Evolutionary conservation across 352 stramenopile species (phyloP).

Genomic region (Pythium brachiatum): DNA sequence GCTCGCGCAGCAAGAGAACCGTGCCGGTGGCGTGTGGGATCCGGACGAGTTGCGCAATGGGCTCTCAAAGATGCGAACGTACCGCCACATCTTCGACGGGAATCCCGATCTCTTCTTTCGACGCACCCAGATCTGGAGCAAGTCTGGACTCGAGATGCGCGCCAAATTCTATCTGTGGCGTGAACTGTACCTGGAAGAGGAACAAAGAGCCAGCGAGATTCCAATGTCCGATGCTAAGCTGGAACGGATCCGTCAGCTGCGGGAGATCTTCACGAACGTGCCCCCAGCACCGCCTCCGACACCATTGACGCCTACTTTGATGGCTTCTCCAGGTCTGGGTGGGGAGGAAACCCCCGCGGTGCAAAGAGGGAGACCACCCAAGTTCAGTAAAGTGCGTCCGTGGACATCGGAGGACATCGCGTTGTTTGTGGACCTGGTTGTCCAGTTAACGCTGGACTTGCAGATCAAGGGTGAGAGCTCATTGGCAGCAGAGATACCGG

Average conservation of each 20-base stretch:
- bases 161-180: slow-evolving; percentile 75
- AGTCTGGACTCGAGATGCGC: slow-evolving; percentile 44
- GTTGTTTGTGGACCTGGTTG: slow-evolving; percentile 51
- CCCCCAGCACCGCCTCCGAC: slow-evolving; percentile 26
- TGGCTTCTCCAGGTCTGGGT: neutral
- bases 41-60: slow-evolving; percentile 64
- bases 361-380: neutral
- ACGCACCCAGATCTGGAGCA: slow-evolving; percentile 60
- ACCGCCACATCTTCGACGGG: slow-evolving; percentile 38
- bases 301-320: slow-evolving; percentile 9
- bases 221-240: slow-evolving; percentile 11
- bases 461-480: slow-evolving; percentile 45
- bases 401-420: slow-evolving; percentile 61
- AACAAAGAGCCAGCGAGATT: slow-evolving; percentile 31
- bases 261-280: slow-evolving; percentile 51
- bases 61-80: slow-evolving; percentile 58
- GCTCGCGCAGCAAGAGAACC: slow-evolving; percentile 53
- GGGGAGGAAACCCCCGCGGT: neutral
- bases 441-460: slow-evolving; percentile 59
- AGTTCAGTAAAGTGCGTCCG: slow-evolving; percentile 30
- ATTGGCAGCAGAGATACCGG: slow-evolving; percentile 17
- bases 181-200: slow-evolving; percentile 60
- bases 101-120: slow-evolving; percentile 61
- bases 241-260: slow-evolving; percentile 36
- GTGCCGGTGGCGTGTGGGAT: slow-evolving; percentile 52